Evolutionary conservation across 768 basidiomycete genomes (phyloP), one percentile per base, ranked within the genome.

Genomic region (Mycena kentingensis): DNA sequence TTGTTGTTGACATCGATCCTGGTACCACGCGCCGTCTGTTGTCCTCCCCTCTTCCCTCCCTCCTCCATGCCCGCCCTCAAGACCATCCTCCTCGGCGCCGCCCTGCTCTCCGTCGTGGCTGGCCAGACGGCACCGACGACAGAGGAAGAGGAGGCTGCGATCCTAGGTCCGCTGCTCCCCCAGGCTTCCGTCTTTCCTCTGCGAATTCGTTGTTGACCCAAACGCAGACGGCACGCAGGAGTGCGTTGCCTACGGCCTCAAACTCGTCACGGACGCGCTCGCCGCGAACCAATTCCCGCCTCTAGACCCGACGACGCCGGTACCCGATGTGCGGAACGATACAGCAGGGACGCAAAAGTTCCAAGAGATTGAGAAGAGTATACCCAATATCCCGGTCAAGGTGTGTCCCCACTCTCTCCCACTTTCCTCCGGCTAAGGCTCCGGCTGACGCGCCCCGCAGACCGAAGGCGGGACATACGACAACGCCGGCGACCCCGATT

Each of bases 381-480:
- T 84, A 38, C 83, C 83, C 19, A 74, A 78, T 39, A 79, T 81
- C 8, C n/a, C 67, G 2, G 66, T 75, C n/a, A 82, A 81, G 63
- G 77, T 72, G 32, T 11, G 57, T 47, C 22, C 32, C 32, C 11
- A 10, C 32, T 11, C 24, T 7, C 6, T 29, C 26, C 16, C 37
- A n/a, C 28, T 22, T 18, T 32, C 2, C 3, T 34, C 32, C 11
- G 32, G 32, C 2, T 8, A 55, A 45, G 50, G 55, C 3, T 27
- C 42, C 18, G n/a, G 11, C 42, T 47, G 10, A 2, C 16, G 1
- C 38, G 43, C 46, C 24, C 16, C 25, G n/a, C n/a, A n/a, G n/a
- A 27, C 34, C 13, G 3, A 12, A 7, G 31, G 27, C 10, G 18
- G n/a, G 29, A 26, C 46, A 6, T 55, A 59, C 26, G 15, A 42